phyloP scores from a whole-genome alignment of 2,329 filamentous ascomycete genomes.

The Ilyonectria mors-panacis region DNA sequence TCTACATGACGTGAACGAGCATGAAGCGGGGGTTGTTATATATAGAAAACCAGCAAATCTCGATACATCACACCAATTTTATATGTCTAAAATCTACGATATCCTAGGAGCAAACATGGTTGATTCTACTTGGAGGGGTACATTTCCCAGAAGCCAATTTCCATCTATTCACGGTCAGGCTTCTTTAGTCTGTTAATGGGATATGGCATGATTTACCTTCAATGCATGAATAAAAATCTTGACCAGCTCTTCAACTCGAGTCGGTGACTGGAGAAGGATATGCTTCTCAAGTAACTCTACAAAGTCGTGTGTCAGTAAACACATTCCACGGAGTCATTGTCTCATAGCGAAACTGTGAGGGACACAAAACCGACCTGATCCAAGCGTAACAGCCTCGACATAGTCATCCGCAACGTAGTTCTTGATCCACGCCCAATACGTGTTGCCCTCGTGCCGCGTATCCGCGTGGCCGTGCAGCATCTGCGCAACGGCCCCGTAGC shows the following conservation, averaged over 20 bases:
- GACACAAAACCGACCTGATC: conserved; percentile 69
- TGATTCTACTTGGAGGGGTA: conserved; percentile 55
- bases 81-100: conserved; percentile 38
- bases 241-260: conserved; percentile 85
- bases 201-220: conserved; percentile 67
- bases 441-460: conserved; percentile 76
- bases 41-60: conserved; percentile 18
- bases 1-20: conserved; percentile 28
- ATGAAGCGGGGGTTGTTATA: conserved; percentile 11
- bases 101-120: conserved; percentile 1
- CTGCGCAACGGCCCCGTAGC: conserved; percentile 85
- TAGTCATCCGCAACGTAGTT: conserved; percentile 91
- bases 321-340: neutral
- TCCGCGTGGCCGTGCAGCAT: conserved; percentile 75
- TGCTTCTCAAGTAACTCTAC: conserved; percentile 82
- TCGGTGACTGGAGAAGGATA: conserved; percentile 79
- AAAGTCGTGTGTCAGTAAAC: conserved; percentile 6
- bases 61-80: conserved; percentile 31
- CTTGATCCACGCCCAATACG: conserved; percentile 92
- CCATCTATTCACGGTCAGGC: conserved; percentile 57
- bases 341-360: neutral
- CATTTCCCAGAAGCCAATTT: conserved; percentile 71
- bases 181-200: neutral
- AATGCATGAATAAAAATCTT: conserved; percentile 91
- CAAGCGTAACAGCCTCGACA: conserved; percentile 76